A percentile compares a stretch with the other conserved stretches of the same genome.
Evolutionary conservation across 1,284 basidiomycete genomes (phyloP).

Genomic region (Chondrostereum purpureum): DNA sequence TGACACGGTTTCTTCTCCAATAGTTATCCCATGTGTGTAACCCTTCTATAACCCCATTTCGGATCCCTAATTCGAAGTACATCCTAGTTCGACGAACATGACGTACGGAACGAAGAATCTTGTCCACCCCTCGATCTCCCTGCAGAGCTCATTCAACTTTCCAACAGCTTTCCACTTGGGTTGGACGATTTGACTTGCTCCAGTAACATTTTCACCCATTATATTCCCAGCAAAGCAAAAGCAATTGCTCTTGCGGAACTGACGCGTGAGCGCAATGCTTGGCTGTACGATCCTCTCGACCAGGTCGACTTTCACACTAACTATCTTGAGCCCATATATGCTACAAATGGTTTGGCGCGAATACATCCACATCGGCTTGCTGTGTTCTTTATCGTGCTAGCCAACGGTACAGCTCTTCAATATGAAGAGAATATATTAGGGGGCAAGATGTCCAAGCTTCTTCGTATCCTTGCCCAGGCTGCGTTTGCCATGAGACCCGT

Average conservation of each 20-base stretch:
- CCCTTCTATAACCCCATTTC: no score
- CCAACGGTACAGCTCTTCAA: conserved; percentile 37
- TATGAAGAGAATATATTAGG: no score
- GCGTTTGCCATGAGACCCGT: conserved; percentile 40
- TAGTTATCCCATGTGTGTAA: conserved; percentile 30
- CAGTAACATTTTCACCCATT: conserved; percentile 31
- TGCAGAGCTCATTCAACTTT: conserved; percentile 34
- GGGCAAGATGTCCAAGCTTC: no score
- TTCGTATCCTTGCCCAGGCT: no score
- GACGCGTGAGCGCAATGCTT: conserved; percentile 39
- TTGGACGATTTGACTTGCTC: conserved; percentile 29
- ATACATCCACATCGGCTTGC: conserved; percentile 42
- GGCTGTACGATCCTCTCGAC: conserved; percentile 42
- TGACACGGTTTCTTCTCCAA: conserved; percentile 35
- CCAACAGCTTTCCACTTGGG: conserved; percentile 44
- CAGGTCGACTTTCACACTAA: conserved; percentile 30
- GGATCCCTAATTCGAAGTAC: no score
- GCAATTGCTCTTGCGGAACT: conserved; percentile 32
- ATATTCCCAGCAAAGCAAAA: conserved; percentile 32
- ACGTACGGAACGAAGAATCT: conserved; percentile 12
- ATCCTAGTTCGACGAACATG: conserved; percentile 21
- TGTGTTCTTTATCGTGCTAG: conserved; percentile 43
- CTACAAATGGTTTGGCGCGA: conserved; percentile 23
- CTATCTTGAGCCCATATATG: conserved; percentile 37
- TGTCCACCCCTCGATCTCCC: conserved; percentile 32